A percentile compares a stretch with the other conserved stretches of the same genome.
phyloP scores from a whole-genome alignment of 352 stramenopile genomes.

The Phytophthora hibernalis region DNA sequence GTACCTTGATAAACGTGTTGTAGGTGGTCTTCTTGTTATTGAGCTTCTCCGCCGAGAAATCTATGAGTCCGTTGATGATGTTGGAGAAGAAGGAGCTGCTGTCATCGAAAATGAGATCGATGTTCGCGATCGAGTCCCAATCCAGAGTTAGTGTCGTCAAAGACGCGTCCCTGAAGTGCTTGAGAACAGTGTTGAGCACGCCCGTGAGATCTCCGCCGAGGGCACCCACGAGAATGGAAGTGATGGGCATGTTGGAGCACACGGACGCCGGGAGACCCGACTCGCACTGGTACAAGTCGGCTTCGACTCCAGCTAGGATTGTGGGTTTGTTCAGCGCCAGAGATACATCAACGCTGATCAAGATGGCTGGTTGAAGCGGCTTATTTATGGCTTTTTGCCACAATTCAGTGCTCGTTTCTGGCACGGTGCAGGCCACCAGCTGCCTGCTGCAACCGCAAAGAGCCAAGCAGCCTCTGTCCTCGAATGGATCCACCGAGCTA shows the following conservation, averaged over 20 bases:
- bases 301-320: conserved; percentile 32
- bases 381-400: conserved; percentile 24
- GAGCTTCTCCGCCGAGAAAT: conserved; percentile 54
- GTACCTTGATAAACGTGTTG: conserved; percentile 52
- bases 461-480: conserved; percentile 16
- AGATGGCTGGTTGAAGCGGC: conserved; percentile 21
- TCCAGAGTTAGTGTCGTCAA: conserved; percentile 40
- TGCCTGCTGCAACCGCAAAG: conserved; percentile 1
- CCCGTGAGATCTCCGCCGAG: conserved; percentile 42
- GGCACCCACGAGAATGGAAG: conserved; percentile 46
- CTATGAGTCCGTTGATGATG: conserved; percentile 56
- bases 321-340: conserved; percentile 46
- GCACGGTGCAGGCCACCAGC: conserved; percentile 15
- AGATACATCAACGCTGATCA: conserved; percentile 43
- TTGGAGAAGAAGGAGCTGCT: conserved; percentile 49
- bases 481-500: conserved; percentile 34
- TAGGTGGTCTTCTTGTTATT: conserved; percentile 74
- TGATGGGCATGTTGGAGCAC: conserved; percentile 59
- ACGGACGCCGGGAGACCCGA: conserved; percentile 30
- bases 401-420: conserved; percentile 10
- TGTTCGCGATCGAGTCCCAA: conserved; percentile 58
- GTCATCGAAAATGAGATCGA: conserved; percentile 54
- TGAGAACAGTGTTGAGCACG: conserved; percentile 43
- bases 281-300: conserved; percentile 50
- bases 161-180: conserved; percentile 43